Conservation (phyloP, 1,284 basidiomycete species). For the Ceratobasidium sp. region DNA sequence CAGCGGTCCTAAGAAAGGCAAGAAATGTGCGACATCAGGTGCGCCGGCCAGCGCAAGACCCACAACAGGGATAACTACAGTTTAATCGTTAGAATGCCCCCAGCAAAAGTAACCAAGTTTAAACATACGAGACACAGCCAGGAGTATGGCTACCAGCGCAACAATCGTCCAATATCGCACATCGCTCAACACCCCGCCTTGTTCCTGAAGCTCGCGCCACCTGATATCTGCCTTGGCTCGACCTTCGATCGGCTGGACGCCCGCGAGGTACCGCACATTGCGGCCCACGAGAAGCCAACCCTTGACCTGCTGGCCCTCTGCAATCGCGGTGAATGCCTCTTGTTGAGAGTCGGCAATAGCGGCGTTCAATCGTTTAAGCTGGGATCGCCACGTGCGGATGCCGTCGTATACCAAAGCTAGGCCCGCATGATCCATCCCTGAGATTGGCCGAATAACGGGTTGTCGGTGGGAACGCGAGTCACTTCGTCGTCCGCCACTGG, state of each 20-base stretch:
- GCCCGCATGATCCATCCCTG: conserved; percentile 73
- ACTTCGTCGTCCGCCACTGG: conserved; percentile 5
- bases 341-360: conserved; percentile 76
- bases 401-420: conserved; percentile 74
- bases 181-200: conserved; percentile 62
- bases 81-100: conserved; percentile 48
- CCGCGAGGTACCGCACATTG: conserved; percentile 73
- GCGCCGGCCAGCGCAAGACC: conserved; percentile 75
- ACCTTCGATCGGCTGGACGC: conserved; percentile 77
- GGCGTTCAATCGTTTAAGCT: conserved; percentile 76
- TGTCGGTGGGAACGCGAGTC: conserved; percentile 65
- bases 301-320: conserved; percentile 72
- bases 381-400: conserved; percentile 76
- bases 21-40: conserved; percentile 77
- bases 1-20: conserved; percentile 73
- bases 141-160: conserved; percentile 63
- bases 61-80: conserved; percentile 74
- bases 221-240: conserved; percentile 83
- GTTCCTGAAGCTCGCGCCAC: conserved; percentile 79
- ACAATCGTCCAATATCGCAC: conserved; percentile 71
- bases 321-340: conserved; percentile 75
- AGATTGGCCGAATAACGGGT: conserved; percentile 78
- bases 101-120: neutral
- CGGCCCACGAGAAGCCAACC: conserved; percentile 83
- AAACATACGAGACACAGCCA: conserved; percentile 74